Evolutionary conservation across 768 basidiomycete species (phyloP), one percentile per base, ranked within the genome.

Genomic region (Boletus subparvulus): DNA sequence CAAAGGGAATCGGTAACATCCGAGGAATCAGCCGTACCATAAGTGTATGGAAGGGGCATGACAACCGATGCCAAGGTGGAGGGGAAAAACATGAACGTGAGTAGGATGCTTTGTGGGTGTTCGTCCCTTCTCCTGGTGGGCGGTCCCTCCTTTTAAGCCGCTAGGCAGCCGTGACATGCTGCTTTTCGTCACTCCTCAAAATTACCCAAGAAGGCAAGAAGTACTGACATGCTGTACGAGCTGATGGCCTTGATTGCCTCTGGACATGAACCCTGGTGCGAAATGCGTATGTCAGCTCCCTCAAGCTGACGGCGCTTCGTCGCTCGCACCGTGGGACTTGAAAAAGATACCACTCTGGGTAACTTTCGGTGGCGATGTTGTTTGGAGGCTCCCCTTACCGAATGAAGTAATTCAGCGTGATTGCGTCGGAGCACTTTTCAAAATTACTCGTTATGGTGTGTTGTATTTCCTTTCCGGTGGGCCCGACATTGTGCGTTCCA

Each of bases 251-350:
- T 32, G 70, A 72, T 73, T 68, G 72, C 60, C 43, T 61, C 44
- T 45, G 54, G 50, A 60, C 47, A 62, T 35, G 60, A 47, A 67
- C 60, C 55, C 53, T 59, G 14, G 70, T 73, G 70, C 3, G 69
- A 71, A 71, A 30, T 54, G 60, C 13, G 30, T 71, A 56, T 56
- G 71, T 70, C 66, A 73, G 69, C 67, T 45, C 59, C 47, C 58
- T 60, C 60, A 50, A 21, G 62, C 61, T 50, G 59, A 44, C 24
- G 36, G 43, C 47, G 54, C 52, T 46, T 53, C 12, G 1, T 40
- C 4, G 6, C 37, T 24, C 5, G 17, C 14, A 46, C 28, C 46
- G 45, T 61, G 53, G 39, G 24, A 49, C 37, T 26, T 21, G 1
- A 4, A 32, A 51, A 59, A 60, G 36, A 50, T 71, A 43, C 70